These are phyloP conservation scores for Saccharum officinarum DNA, from an alignment of 176 grass and related monocot species.

Conservation along the genomic window DNA sequence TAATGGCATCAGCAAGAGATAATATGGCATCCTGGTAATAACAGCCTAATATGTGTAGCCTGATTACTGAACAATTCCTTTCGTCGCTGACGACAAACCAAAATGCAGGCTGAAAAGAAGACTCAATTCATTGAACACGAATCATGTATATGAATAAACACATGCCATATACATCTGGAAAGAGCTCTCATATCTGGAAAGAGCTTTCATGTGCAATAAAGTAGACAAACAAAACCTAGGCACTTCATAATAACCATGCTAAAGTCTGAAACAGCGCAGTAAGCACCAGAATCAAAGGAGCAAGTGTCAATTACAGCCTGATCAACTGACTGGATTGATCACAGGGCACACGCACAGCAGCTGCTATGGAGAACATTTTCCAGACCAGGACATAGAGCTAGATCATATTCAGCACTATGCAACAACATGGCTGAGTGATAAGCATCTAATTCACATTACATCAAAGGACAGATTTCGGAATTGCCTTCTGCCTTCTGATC, in stretches of 20 bases:
- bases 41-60: background rate
- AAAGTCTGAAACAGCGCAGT: conserved; percentile 23
- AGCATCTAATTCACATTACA: conserved; percentile 42
- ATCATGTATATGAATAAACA: too few species aligned
- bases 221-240: background rate
- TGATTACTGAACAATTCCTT: background rate
- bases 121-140: background rate
- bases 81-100: background rate
- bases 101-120: background rate
- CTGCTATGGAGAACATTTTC: conserved; percentile 15
- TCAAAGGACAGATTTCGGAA: conserved; percentile 11
- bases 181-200: background rate
- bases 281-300: conserved; percentile 21
- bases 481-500: background rate
- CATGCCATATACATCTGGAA: background rate
- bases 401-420: conserved; percentile 22
- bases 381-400: conserved; percentile 25
- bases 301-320: conserved; percentile 21
- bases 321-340: conserved; percentile 48
- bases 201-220: background rate
- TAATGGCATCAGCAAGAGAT: background rate
- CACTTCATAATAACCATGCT: conserved; percentile 11
- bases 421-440: background rate
- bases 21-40: background rate
- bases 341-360: conserved; percentile 8